Base-by-base conservation (phyloP, 2,329 filamentous ascomycete species). In the Aureobasidium lini region DNA sequence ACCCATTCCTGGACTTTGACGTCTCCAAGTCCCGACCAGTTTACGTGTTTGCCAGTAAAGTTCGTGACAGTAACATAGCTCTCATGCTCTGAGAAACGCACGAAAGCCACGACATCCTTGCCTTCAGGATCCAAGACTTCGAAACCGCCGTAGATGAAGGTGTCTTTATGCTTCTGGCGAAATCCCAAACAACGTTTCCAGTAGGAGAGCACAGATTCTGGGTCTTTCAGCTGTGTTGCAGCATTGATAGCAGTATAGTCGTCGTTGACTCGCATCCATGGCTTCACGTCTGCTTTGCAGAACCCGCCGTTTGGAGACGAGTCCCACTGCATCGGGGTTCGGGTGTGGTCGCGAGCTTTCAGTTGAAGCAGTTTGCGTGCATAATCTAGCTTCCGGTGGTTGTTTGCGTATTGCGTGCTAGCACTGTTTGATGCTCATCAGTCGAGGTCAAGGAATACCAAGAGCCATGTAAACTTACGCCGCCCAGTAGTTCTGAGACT, bases 241-340 rank as follows among this genome's bases (percentile, higher is more conserved):
- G 83, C 86, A 66, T 91, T 91, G 72, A 86, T 75, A n/a, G 75
- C 70, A 2, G 68, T 68, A 68, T 84, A 86, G 67, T 84, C 81
- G 60, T 85, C 81, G 67, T 89, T 85, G 40, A 84, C 80, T 11
- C 81, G 78, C 81, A 90, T 90, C 88, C 88, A 91, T 2, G 87
- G 85, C 57, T 76, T 77, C 4, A 72, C 76, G 23, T 56, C 16
- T 6, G 72, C 72, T 1, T 74, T 75, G 0, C 85, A 84, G 73
- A 90, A 91, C 11, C 88, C 87, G 0, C 77, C 86, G 61, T 89
- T 80, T 1, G 72, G 75, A n/a, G 71, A 67, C 1, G 28, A 9
- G 62, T 83, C 78, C 87, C 88, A 90, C 67, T 89, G 86, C 71
- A 91, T 85, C 0, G 87, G 87, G 0, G 85, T 84, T 49, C 88